Evolutionary conservation across 1,284 basidiomycete species (phyloP).

Genomic region (Ceratobasidium sp.): DNA sequence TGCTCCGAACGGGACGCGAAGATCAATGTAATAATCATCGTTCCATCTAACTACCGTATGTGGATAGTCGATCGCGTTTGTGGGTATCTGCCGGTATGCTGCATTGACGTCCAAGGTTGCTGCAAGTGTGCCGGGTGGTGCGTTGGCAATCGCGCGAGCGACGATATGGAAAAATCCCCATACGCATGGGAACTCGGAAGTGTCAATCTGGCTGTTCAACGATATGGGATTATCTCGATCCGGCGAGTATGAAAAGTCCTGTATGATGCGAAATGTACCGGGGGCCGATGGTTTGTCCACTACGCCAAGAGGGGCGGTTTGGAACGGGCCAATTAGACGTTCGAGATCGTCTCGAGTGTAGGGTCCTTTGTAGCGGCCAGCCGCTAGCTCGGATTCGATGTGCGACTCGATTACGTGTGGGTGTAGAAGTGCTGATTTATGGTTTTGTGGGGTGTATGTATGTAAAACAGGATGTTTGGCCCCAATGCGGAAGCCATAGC

Average conservation of each 20-base stretch:
- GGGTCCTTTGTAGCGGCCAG: conserved; percentile 33
- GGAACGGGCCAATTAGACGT: conserved; percentile 34
- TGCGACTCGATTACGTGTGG: conserved; percentile 7
- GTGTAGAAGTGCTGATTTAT: not conserved
- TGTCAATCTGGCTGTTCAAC: conserved; percentile 58
- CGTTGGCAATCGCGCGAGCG: conserved; percentile 51
- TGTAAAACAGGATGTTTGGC: not conserved
- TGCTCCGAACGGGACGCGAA: conserved; percentile 56
- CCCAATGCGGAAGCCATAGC: not conserved
- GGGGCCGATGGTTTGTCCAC: conserved; percentile 53
- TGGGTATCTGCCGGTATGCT: conserved; percentile 57
- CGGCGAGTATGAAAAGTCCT: conserved; percentile 62
- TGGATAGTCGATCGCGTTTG: conserved; percentile 58
- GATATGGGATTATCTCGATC: conserved; percentile 49
- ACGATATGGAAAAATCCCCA: conserved; percentile 61
- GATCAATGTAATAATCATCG: conserved; percentile 54
- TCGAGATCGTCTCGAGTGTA: not conserved
- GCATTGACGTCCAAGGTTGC: conserved; percentile 57
- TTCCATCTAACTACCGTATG: conserved; percentile 53
- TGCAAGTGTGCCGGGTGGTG: conserved; percentile 58
- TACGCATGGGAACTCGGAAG: conserved; percentile 58
- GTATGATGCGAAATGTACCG: conserved; percentile 56
- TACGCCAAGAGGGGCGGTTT: conserved; percentile 24
- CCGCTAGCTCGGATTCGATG: not conserved
- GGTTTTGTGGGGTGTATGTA: conserved; percentile 7